Base-by-base conservation (phyloP, 2,329 filamentous ascomycete genomes). In the Plectosphaerella plurivora region DNA sequence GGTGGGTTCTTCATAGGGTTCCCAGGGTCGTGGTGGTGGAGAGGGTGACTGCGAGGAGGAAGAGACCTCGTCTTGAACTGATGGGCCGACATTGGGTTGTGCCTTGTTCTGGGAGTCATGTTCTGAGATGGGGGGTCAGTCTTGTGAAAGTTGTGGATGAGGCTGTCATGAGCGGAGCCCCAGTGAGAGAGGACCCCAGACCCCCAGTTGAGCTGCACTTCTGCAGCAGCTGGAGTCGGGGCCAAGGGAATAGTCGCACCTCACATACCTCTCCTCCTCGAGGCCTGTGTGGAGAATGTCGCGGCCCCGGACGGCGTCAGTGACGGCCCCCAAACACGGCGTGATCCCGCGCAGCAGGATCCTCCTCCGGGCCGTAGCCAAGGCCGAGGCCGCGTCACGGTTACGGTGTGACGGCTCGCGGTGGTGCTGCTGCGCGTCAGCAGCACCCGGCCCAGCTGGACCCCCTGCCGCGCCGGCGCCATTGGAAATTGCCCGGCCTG, bases 1-100 rank as follows among this genome's bases (percentile, higher is more conserved):
- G 2, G 72, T 67, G 18, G 69, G 67, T 49, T 73, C 69, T n/a
- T 45, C 56, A 58, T 57, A 39, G 12, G 9, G 36, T 47, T 6
- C 44, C 14, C 18, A 45, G 18, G 33, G 41, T 42, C 15, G 47
- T 35, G 28, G 28, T 10, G 8, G 28, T 12, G 28, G 28, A 33
- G 28, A 8, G 45, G 25, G 12, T 18, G 45, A 18, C 45, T 47
- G 45, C 45, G 45, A 33, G 45, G 45, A 47, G 22, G 35, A 47
- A 14, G 25, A 18, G 28, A 33, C 28, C 28, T 33, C 4, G 7
- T 33, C 28, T 8, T 9, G 28, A 8, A 33, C 11, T 33, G 28
- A 33, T 9, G 28, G 28, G 11, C 4, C 7, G 28, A 33, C 28
- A 33, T 33, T 33, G 28, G 28, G 28, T 12, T 4, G 7, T 33